A percentile compares a stretch with the other conserved stretches of the same genome.
Evolutionary conservation across 2,329 filamentous ascomycete species (phyloP).

Genomic region (Neoarthrinium moseri): DNA sequence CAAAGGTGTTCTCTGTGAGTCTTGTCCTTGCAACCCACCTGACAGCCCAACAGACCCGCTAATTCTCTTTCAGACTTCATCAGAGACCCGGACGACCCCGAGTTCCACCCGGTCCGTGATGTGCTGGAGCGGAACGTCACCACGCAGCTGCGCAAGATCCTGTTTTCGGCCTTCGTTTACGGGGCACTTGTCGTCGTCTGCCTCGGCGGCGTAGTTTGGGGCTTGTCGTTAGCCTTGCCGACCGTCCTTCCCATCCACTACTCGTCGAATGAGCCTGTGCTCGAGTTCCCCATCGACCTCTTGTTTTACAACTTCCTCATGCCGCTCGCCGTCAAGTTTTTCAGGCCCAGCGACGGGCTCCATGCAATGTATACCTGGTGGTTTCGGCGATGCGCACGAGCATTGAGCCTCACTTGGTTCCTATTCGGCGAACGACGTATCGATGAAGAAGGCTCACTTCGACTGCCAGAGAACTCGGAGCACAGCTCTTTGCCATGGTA

Average conservation of each 20-base stretch:
- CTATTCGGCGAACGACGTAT: constrained; percentile 80
- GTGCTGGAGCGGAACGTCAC: constrained; percentile 90
- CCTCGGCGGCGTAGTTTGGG: constrained; percentile 93
- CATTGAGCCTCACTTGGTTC: constrained; percentile 83
- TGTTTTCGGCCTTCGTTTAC: constrained; percentile 94
- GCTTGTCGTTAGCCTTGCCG: constrained; percentile 66
- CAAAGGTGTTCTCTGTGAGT: constrained; percentile 84
- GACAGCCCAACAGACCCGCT: no score
- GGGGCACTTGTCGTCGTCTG: constrained; percentile 90
- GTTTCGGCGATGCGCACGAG: constrained; percentile 83
- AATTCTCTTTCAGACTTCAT: constrained; percentile 96
- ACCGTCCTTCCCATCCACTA: constrained; percentile 87
- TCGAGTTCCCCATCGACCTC: constrained; percentile 92
- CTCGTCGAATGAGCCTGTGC: constrained; percentile 85
- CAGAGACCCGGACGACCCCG: constrained; percentile 94
- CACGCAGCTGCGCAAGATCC: constrained; percentile 92
- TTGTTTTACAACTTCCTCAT: constrained; percentile 97
- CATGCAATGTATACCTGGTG: constrained; percentile 93
- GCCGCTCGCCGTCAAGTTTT: constrained; percentile 78
- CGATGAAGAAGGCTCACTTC: constrained; percentile 77
- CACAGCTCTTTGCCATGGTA: constrained; percentile 34
- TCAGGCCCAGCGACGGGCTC: constrained; percentile 81
- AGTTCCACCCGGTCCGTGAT: constrained; percentile 95
- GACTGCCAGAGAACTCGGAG: constrained; percentile 37
- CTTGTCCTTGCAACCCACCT: no score